Evolutionary conservation across 345 rosid genomes (phyloP).

Genomic region (Arabis hirsuta): DNA sequence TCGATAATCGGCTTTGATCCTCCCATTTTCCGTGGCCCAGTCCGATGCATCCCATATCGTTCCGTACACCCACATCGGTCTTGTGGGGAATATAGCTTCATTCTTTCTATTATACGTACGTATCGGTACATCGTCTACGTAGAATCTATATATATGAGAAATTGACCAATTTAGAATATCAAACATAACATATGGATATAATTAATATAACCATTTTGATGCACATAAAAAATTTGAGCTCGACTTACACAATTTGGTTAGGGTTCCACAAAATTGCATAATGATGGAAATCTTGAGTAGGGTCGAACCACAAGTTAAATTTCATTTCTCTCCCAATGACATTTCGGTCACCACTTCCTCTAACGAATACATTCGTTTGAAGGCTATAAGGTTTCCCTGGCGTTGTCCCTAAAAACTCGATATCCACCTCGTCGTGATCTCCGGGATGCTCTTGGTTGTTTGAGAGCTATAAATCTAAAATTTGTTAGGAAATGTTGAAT

Average conservation of each 20-base stretch:
- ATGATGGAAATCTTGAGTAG: constrained; percentile 75
- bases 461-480: constrained; percentile 61
- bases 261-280: constrained; percentile 79
- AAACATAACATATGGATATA: background rate
- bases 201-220: background rate
- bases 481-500: background rate
- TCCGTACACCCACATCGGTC: constrained; percentile 88
- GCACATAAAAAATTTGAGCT: background rate
- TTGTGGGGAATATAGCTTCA: constrained; percentile 65
- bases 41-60: constrained; percentile 95
- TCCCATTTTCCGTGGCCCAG: constrained; percentile 95
- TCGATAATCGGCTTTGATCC: constrained; percentile 69
- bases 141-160: constrained; percentile 53
- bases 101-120: constrained; percentile 69
- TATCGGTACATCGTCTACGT: constrained; percentile 89
- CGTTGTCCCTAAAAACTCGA: constrained; percentile 87
- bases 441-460: constrained; percentile 84
- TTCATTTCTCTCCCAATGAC: constrained; percentile 76
- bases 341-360: constrained; percentile 89
- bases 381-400: constrained; percentile 72
- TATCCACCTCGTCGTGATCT: constrained; percentile 85
- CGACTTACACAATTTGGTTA: constrained; percentile 70
- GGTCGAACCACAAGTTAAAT: constrained; percentile 92
- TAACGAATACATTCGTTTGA: constrained; percentile 87
- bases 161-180: background rate